These are phyloP conservation scores for Pseudogymnoascus sp. DNA, from an alignment of 2,329 filamentous ascomycete genomes.

Conservation along the genomic window DNA sequence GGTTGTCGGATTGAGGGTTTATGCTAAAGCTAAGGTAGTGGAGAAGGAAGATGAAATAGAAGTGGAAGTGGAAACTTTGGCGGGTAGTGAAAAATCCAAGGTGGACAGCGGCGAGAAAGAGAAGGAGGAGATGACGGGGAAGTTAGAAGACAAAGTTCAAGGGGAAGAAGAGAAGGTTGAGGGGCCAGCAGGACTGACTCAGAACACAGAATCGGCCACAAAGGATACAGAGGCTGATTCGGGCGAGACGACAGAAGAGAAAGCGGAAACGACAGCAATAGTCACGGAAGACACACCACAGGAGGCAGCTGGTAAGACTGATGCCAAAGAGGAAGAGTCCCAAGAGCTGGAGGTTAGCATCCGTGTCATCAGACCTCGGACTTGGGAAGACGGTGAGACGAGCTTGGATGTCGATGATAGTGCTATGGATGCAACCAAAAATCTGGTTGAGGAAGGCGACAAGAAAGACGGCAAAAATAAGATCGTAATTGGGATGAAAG, in stretches of 20 bases:
- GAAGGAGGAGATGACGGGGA: constrained; percentile 13
- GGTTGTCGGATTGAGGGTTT: constrained; percentile 54
- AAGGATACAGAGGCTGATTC: not conserved
- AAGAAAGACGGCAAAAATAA: not conserved
- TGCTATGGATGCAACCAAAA: constrained; percentile 38
- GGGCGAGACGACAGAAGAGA: not conserved
- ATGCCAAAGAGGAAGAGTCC: constrained; percentile 23
- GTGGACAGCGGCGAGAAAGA: constrained; percentile 19
- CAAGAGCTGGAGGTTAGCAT: constrained; percentile 21
- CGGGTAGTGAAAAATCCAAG: constrained; percentile 18
- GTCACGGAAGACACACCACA: not conserved
- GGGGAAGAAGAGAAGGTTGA: constrained; percentile 19
- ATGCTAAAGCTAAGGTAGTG: constrained; percentile 40
- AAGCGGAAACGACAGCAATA: not conserved
- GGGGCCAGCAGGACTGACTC: not conserved
- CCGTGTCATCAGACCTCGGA: constrained; percentile 20
- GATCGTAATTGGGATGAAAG: not conserved
- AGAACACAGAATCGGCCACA: not conserved
- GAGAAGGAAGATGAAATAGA: constrained; percentile 17
- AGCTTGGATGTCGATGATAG: constrained; percentile 41
- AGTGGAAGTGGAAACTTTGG: constrained; percentile 18
- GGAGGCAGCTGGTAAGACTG: constrained; percentile 2
- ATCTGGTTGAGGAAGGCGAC: constrained; percentile 8
- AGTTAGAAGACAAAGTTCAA: constrained; percentile 14
- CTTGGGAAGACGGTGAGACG: constrained; percentile 19